These are phyloP conservation scores for Colletotrichum melonis DNA, from an alignment of 2,329 filamentous ascomycete genomes.

Conservation along the genomic window DNA sequence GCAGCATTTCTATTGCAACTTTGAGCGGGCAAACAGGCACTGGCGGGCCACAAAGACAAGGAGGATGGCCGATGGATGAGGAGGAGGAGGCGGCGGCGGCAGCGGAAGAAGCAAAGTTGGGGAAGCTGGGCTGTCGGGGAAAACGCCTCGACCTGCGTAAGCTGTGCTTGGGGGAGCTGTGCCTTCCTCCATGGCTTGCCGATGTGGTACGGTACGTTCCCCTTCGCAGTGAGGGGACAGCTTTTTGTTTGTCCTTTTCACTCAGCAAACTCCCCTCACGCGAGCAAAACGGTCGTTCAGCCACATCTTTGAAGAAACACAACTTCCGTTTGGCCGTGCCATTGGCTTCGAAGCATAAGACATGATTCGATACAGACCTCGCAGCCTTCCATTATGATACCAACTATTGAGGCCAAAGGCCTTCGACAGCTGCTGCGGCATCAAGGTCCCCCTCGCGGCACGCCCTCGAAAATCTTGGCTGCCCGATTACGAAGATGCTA, in stretches of 20 bases:
- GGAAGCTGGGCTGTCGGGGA: slow-evolving; percentile 20
- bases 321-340: background rate
- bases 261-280: background rate
- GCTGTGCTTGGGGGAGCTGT: background rate
- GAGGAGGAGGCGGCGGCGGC: slow-evolving; percentile 1
- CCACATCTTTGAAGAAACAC: background rate
- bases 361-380: slow-evolving; percentile 5
- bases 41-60: too few species aligned
- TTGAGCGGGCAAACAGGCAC: background rate
- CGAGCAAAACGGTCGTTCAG: background rate
- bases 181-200: background rate
- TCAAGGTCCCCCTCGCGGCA: slow-evolving; percentile 40
- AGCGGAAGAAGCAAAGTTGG: slow-evolving; percentile 4
- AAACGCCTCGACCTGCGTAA: background rate
- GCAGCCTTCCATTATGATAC: slow-evolving; percentile 21
- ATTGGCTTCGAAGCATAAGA: background rate
- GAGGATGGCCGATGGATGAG: background rate
- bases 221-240: background rate
- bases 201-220: background rate
- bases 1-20: slow-evolving; percentile 22
- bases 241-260: background rate
- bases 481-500: slow-evolving; percentile 40
- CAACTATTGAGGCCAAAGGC: slow-evolving; percentile 39
- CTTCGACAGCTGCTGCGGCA: slow-evolving; percentile 38
- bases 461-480: slow-evolving; percentile 40